A percentile compares a stretch with the other conserved stretches of the same genome.
Evolutionary conservation across 1,284 basidiomycete genomes (phyloP).

Genomic region (Austroboletus niveus): DNA sequence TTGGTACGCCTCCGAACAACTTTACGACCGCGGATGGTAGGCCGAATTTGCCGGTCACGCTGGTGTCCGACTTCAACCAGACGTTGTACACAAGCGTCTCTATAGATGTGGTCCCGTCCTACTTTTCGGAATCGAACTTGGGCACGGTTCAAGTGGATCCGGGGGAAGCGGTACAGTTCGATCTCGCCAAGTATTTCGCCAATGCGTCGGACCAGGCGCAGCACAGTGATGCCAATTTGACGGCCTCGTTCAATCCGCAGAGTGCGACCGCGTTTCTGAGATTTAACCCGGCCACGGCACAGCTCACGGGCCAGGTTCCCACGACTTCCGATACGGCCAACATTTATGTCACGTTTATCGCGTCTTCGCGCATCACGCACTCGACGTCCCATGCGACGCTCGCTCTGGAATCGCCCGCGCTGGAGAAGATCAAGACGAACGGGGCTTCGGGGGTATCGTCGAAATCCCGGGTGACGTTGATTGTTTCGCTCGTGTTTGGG

Average conservation of each 20-base stretch:
- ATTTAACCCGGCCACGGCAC: conserved; percentile 46
- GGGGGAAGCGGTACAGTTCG: conserved; percentile 47
- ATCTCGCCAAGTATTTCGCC: conserved; percentile 52
- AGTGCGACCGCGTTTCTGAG: conserved; percentile 45
- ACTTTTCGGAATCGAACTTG: conserved; percentile 59
- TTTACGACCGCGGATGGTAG: conserved; percentile 25
- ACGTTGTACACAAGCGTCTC: conserved; percentile 59
- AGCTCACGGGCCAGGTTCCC: conserved; percentile 58
- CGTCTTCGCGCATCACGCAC: conserved; percentile 62
- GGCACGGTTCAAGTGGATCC: conserved; percentile 51
- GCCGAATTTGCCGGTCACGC: conserved; percentile 55
- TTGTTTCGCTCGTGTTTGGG: conserved; percentile 61
- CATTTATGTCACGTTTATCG: conserved; percentile 57
- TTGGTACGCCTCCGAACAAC: conserved; percentile 56
- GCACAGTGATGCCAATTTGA: conserved; percentile 46
- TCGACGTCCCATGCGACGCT: conserved; percentile 68
- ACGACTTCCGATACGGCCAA: conserved; percentile 34
- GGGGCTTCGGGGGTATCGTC: conserved; percentile 31
- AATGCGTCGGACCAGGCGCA: conserved; percentile 33
- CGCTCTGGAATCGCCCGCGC: conserved; percentile 47
- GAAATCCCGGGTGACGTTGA: conserved; percentile 52
- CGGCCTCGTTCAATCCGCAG: conserved; percentile 50
- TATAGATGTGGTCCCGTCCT: conserved; percentile 64
- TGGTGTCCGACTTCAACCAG: conserved; percentile 67
- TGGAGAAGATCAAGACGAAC: conserved; percentile 27